Conservation (phyloP, 352 stramenopile genomes). For the Globisporangium paddicum region DNA sequence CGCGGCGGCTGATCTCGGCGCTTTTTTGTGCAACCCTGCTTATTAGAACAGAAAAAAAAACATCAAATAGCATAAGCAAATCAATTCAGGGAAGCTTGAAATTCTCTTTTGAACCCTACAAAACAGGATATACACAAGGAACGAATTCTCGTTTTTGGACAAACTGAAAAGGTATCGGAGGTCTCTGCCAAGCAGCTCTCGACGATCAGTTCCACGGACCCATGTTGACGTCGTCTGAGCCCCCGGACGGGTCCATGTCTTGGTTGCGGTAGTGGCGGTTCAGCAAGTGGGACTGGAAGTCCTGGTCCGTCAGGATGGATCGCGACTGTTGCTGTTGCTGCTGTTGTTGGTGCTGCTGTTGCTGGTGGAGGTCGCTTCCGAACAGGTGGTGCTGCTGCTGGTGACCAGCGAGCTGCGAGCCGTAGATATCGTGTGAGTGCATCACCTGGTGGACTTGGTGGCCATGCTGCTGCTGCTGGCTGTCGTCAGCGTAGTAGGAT, state of each 20-base stretch:
- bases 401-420: constrained; percentile 34
- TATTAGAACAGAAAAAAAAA: too few relatives aligned
- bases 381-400: constrained; percentile 35
- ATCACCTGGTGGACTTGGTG: constrained; percentile 17
- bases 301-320: constrained; percentile 28
- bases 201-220: constrained; percentile 38
- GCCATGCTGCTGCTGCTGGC: constrained; percentile 17
- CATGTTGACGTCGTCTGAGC: constrained; percentile 50
- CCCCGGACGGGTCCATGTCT: constrained; percentile 45
- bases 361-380: constrained; percentile 18
- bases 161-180: neutral
- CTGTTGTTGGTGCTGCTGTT: constrained; percentile 32
- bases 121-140: too few relatives aligned
- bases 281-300: constrained; percentile 44
- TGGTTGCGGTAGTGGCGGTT: constrained; percentile 39
- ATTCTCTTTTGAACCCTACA: too few relatives aligned
- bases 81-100: too few relatives aligned
- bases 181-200: neutral
- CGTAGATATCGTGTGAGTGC: constrained; percentile 48
- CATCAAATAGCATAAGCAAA: too few relatives aligned
- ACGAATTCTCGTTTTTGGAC: neutral
- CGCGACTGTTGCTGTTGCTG: constrained; percentile 32
- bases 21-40: too few relatives aligned
- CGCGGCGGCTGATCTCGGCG: too few relatives aligned
- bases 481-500: constrained; percentile 42